Conservation (phyloP, 805 yeast genomes). For the Nakazawaea laoshanensis region DNA sequence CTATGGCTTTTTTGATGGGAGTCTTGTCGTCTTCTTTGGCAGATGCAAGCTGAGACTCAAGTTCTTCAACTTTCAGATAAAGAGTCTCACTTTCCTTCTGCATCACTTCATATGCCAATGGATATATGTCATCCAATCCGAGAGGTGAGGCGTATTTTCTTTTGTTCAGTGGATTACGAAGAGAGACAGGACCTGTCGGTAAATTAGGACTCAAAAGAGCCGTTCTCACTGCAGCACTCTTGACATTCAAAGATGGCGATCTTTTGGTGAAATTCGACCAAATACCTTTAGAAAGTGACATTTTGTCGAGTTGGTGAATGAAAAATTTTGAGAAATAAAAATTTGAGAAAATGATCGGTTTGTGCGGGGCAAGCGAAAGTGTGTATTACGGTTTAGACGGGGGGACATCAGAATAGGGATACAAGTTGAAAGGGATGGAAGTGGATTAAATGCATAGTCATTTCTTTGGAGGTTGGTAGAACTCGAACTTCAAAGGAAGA, state of each 20-base stretch:
- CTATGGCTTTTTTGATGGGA: constrained; percentile 15
- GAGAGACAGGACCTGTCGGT: constrained; percentile 45
- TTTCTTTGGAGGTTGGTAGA: constrained; percentile 11
- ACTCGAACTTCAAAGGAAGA: constrained; percentile 10
- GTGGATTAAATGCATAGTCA: neutral
- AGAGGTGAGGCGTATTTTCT: constrained; percentile 57
- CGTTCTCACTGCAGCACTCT: constrained; percentile 17
- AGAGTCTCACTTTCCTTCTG: constrained; percentile 32
- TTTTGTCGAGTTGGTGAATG: constrained; percentile 3
- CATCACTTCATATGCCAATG: constrained; percentile 54
- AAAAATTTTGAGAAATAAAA: neutral
- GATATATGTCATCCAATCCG: constrained; percentile 66
- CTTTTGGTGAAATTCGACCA: constrained; percentile 27
- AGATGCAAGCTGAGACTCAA: constrained; percentile 20
- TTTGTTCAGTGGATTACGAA: constrained; percentile 33
- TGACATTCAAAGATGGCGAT: constrained; percentile 21
- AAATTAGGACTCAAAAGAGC: constrained; percentile 23
- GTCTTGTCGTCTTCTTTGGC: constrained; percentile 16
- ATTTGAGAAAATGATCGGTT: neutral
- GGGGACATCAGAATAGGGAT: neutral
- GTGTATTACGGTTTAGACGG: neutral
- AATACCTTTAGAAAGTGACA: constrained; percentile 23
- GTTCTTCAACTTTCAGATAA: constrained; percentile 29
- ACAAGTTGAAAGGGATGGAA: neutral
- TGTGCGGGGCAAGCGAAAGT: neutral